These are phyloP conservation scores for Solanum lignicaule DNA, from an alignment of 257 asterid genomes.

Conservation along the genomic window DNA sequence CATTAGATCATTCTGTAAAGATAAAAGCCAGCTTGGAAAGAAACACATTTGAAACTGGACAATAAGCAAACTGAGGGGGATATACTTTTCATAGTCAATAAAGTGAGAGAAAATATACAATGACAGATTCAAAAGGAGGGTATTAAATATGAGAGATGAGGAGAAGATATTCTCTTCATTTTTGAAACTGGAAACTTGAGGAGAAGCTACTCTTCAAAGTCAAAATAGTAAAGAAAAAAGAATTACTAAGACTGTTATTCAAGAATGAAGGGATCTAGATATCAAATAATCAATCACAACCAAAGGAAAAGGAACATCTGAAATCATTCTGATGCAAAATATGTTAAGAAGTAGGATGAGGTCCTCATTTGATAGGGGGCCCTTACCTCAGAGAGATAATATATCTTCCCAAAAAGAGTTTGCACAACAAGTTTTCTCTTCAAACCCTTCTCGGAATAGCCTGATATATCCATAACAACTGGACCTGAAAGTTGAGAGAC, in stretches of 20 bases:
- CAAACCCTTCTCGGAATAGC: constrained; percentile 84
- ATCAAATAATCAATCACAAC: neutral
- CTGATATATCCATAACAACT: constrained; percentile 72
- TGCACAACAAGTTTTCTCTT: constrained; percentile 86
- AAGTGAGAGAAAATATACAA: neutral
- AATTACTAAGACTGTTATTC: neutral
- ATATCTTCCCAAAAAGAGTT: constrained; percentile 78
- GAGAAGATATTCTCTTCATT: neutral
- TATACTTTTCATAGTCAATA: neutral
- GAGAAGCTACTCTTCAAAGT: neutral
- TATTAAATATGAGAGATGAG: neutral
- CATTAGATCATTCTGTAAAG: neutral
- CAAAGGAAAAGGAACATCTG: neutral
- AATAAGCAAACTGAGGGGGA: neutral
- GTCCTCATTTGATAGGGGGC: neutral
- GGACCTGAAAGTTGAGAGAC: constrained; percentile 64
- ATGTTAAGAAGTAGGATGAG: neutral
- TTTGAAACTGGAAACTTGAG: neutral
- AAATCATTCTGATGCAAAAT: neutral
- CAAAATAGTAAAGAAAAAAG: neutral
- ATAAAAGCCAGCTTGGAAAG: neutral
- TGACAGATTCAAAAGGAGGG: neutral
- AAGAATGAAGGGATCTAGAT: neutral
- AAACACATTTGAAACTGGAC: neutral
- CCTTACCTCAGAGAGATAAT: constrained; percentile 76